Percentiles rank a stretch among this genome's conserved stretches.
These are phyloP conservation scores for Macrolepiota dolichaula DNA, from an alignment of 768 basidiomycete species.

Conservation along the genomic window DNA sequence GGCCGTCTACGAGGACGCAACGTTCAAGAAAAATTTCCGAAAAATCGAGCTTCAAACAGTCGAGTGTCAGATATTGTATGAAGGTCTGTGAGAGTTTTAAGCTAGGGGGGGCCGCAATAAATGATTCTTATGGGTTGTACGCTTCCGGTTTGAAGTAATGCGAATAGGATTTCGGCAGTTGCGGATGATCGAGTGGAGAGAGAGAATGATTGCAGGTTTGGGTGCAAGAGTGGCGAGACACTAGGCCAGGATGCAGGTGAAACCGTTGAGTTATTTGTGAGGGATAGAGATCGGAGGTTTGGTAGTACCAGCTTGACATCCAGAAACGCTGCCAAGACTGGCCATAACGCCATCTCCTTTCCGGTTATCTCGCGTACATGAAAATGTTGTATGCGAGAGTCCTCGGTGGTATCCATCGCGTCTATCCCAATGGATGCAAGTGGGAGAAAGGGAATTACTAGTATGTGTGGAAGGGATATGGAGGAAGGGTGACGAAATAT, in stretches of 20 bases:
- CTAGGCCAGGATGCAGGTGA: neutral
- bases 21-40: neutral
- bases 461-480: too few relatives aligned
- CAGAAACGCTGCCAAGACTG: neutral
- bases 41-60: neutral
- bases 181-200: neutral
- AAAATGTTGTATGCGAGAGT: neutral
- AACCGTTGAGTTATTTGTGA: neutral
- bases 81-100: neutral
- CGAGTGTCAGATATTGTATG: neutral
- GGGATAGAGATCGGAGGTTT: neutral
- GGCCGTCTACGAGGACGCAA: neutral
- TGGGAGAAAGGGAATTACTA: too few relatives aligned
- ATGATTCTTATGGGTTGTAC: neutral
- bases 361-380: neutral
- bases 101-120: neutral
- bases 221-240: neutral
- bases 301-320: neutral
- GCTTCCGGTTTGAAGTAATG: neutral
- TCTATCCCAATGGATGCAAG: too few relatives aligned
- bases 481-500: too few relatives aligned
- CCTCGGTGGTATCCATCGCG: too few relatives aligned
- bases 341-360: neutral
- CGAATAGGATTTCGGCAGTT: neutral
- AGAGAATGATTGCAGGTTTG: neutral